Conservation (phyloP, 345 rosid genomes). For the Psidium friedrichsthalianum region DNA sequence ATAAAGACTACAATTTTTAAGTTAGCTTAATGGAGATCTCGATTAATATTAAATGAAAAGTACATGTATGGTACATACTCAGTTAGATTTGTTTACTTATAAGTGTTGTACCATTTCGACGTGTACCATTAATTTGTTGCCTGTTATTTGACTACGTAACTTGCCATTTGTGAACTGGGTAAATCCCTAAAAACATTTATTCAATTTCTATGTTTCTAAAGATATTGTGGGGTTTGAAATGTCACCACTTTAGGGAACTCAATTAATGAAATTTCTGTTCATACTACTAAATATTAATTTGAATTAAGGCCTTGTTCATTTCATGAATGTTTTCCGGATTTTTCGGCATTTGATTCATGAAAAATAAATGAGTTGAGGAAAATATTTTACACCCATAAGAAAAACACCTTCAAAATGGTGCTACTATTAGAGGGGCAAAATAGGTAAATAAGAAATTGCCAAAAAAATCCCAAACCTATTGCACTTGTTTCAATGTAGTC, state of each 20-base stretch:
- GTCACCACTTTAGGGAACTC: background rate
- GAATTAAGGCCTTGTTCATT: background rate
- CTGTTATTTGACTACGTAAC: background rate
- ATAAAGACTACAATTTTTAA: background rate
- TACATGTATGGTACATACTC: background rate
- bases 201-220: background rate
- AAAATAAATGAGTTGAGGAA: too few species aligned
- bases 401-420: too few species aligned
- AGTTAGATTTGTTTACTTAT: background rate
- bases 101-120: background rate
- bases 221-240: background rate
- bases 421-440: too few species aligned
- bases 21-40: background rate
- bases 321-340: too few species aligned
- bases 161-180: background rate
- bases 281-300: background rate
- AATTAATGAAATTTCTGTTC: background rate
- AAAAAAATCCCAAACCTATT: too few species aligned
- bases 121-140: background rate
- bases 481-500: too few species aligned
- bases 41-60: background rate
- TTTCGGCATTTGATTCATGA: too few species aligned
- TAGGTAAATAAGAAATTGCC: too few species aligned
- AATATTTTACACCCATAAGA: too few species aligned
- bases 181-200: background rate